A percentile compares a stretch with the other conserved stretches of the same genome.
These are phyloP conservation scores for Chimonanthus salicifolius DNA, from an alignment of 164 flowering plant genomes.

Conservation along the genomic window DNA sequence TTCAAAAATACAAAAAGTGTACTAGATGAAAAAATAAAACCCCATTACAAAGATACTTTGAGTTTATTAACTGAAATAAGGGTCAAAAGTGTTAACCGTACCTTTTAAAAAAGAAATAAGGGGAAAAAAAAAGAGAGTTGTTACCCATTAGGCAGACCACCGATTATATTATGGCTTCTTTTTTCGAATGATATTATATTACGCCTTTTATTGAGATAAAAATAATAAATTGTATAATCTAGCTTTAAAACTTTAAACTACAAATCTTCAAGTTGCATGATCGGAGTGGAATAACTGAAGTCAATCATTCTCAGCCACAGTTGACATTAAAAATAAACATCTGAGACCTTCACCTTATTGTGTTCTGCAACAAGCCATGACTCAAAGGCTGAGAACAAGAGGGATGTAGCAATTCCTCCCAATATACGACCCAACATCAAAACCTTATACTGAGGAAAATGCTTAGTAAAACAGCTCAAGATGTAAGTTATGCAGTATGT, in stretches of 20 bases:
- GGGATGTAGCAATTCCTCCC: conserved; percentile 98
- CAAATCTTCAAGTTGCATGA: not conserved
- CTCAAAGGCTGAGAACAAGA: conserved; percentile 92
- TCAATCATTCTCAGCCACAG: not conserved
- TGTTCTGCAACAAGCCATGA: conserved; percentile 99
- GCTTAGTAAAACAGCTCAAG: conserved; percentile 95
- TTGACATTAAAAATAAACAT: not conserved
- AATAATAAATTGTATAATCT: not conserved
- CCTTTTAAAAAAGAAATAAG: no score
- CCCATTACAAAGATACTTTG: no score
- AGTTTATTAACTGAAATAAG: no score
- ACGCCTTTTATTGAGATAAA: no score
- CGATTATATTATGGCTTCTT: not conserved
- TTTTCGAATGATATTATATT: no score
- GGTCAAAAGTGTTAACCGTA: no score
- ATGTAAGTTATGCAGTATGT: conserved; percentile 97
- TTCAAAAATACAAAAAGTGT: no score
- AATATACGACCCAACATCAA: conserved; percentile 92
- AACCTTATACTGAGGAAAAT: conserved; percentile 85
- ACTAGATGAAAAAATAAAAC: no score
- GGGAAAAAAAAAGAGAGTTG: not conserved
- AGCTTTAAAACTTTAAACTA: not conserved
- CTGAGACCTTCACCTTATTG: conserved; percentile 57
- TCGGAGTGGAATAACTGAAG: not conserved
- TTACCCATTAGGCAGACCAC: not conserved